Evolutionary conservation across 176 grass and related monocot species (phyloP), one percentile per base, ranked within the genome.

Genomic region (Avena insularis): DNA sequence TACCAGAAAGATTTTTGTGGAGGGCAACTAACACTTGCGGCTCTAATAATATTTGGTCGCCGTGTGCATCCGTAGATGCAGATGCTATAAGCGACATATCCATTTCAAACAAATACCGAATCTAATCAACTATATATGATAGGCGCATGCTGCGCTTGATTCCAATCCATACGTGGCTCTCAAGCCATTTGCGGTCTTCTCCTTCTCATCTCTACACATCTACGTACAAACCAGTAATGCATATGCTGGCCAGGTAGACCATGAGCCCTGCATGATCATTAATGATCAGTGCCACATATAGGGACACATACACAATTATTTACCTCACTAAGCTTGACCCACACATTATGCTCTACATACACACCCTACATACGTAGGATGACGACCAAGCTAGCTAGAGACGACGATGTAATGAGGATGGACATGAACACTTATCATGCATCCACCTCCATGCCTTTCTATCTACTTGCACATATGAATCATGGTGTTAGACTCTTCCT

Each of bases 211-310:
- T 55, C 31, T 66, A 33, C 14, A 5, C 0, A 12, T 19, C 23
- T 35, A 20, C 25, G 49, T 77, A 77, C 74, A 55, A 19, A 55
- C 50, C 55, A 77, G 35, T 43, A 82, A 82, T 75, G 45, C 55
- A 75, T 12, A 4, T 23, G 11, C 63, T 9, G 8, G 58, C 6
- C 11, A 20, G 31, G 25, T 48, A 7, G 40, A 64, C 15, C 77
- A 50, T 50, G 60, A 81, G 5, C 36, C 71, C 77, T 68, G 79
- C 60, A 83, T 88, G 71, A 55, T 40, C 69, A 23, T 16, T 75
- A 66, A 82, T 82, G 60, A 69, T 88, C 50, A 77, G 17, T 36
- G 35, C 2, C 70, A 82, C n/a, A 58, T 71, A 76, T n/a, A 83
- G 70, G 69, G 79, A 76, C 31, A 57, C 0, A 4, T 9, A 46